A percentile compares a stretch with the other conserved stretches of the same genome.
These are phyloP conservation scores for Leccinum longicurvipes DNA, from an alignment of 768 basidiomycete species.

Conservation along the genomic window DNA sequence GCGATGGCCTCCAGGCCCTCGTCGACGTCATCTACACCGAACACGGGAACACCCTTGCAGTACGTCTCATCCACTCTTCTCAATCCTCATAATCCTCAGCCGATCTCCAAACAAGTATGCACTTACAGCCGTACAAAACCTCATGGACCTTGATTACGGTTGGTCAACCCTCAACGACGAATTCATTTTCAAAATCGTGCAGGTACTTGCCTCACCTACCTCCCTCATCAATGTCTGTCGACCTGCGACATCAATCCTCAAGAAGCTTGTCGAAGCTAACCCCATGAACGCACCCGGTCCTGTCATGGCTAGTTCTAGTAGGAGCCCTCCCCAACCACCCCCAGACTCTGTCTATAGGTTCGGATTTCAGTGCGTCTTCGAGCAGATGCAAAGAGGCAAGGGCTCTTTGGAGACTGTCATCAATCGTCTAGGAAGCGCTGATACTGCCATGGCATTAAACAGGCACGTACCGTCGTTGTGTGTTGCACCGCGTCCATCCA, in stretches of 20 bases:
- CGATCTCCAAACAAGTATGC: slow-evolving; percentile 56
- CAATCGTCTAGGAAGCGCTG: slow-evolving; percentile 70
- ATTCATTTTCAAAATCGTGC: slow-evolving; percentile 77
- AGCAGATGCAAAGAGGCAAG: slow-evolving; percentile 73
- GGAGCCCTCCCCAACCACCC: slow-evolving; percentile 45
- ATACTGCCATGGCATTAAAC: slow-evolving; percentile 81
- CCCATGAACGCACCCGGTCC: slow-evolving; percentile 63
- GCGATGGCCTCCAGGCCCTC: slow-evolving; percentile 68
- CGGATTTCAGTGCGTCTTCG: slow-evolving; percentile 81
- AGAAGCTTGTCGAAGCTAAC: slow-evolving; percentile 86
- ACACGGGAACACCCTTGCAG: slow-evolving; percentile 84
- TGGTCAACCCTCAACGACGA: slow-evolving; percentile 69
- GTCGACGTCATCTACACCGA: slow-evolving; percentile 62
- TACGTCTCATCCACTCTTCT: slow-evolving; percentile 32
- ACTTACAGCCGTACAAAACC: slow-evolving; percentile 78
- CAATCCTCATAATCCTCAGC: slow-evolving; percentile 3
- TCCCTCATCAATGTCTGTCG: slow-evolving; percentile 88
- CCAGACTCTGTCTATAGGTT: slow-evolving; percentile 77
- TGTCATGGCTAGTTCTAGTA: slow-evolving; percentile 58
- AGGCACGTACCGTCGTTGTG: slow-evolving; percentile 44
- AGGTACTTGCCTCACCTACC: slow-evolving; percentile 69
- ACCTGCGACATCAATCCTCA: slow-evolving; percentile 86
- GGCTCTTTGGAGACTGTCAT: slow-evolving; percentile 81
- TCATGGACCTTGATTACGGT: slow-evolving; percentile 84
- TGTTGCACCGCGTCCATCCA: not conserved